A percentile compares a stretch with the other conserved stretches of the same genome.
phyloP scores from a whole-genome alignment of 1,139 yeast genomes.

The Entelexis paramagnoliae region DNA sequence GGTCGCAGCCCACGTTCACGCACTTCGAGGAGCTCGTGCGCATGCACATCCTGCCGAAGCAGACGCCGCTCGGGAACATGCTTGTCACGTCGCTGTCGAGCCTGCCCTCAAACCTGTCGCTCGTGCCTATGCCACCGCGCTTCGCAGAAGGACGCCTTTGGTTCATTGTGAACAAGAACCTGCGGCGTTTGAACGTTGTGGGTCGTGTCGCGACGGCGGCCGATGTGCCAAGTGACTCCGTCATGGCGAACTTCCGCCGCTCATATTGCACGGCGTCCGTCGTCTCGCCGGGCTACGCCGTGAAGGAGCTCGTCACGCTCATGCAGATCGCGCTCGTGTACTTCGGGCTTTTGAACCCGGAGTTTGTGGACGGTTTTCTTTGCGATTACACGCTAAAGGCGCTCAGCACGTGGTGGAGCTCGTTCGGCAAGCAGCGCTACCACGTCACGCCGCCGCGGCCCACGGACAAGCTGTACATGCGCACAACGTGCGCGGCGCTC shows the following conservation, averaged over 20 bases:
- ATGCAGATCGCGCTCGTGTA: constrained; percentile 70
- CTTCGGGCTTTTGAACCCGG: constrained; percentile 60
- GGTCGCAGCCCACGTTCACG: constrained; percentile 43
- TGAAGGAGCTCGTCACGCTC: constrained; percentile 59
- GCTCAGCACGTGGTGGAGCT: constrained; percentile 69
- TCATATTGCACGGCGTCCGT: constrained; percentile 50
- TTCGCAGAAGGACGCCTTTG: constrained; percentile 42
- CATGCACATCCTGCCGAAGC: constrained; percentile 49
- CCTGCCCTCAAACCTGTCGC: constrained; percentile 62
- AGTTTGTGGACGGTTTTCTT: constrained; percentile 69
- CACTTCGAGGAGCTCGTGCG: constrained; percentile 58
- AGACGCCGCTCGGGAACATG: constrained; percentile 46
- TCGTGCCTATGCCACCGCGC: constrained; percentile 51
- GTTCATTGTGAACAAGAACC: constrained; percentile 64
- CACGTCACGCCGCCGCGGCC: constrained; percentile 35
- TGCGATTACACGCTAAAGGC: constrained; percentile 72
- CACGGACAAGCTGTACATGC: constrained; percentile 38
- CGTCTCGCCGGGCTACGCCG: constrained; percentile 55
- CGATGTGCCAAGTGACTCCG: constrained; percentile 60
- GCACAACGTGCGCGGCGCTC: constrained; percentile 56
- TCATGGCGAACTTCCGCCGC: constrained; percentile 72
- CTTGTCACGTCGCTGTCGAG: constrained; percentile 75
- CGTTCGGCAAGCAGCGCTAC: constrained; percentile 56
- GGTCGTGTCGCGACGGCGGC: constrained; percentile 71
- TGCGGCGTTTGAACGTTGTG: constrained; percentile 69